These are phyloP conservation scores for Akebia trifoliata DNA, from an alignment of 164 flowering plant species.

Conservation along the genomic window DNA sequence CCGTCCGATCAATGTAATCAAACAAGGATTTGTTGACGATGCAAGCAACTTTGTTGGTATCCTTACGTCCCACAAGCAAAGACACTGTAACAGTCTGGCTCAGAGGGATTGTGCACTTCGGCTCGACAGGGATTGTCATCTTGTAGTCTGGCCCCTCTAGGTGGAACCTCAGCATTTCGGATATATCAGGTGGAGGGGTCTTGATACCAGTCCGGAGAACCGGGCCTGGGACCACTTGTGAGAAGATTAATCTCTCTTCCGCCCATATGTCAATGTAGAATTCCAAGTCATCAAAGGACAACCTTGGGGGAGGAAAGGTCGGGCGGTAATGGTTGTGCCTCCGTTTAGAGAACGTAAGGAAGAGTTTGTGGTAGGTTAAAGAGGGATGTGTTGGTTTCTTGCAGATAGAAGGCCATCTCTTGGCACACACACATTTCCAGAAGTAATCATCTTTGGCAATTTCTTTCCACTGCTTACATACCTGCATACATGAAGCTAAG, in stretches of 20 bases:
- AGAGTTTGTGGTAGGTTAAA: conserved; percentile 57
- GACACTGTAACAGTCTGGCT: conserved; percentile 55
- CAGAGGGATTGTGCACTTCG: conserved; percentile 48
- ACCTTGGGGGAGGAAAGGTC: conserved; percentile 63
- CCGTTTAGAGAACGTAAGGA: conserved; percentile 61
- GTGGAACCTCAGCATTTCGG: conserved; percentile 43
- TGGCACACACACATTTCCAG: conserved; percentile 82
- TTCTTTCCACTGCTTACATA: conserved; percentile 73
- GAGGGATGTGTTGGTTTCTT: conserved; percentile 48
- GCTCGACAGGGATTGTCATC: conserved; percentile 70
- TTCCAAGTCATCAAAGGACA: conserved; percentile 69
- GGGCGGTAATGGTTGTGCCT: conserved; percentile 23
- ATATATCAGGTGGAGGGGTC: conserved; percentile 49
- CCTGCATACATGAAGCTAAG: conserved; percentile 76
- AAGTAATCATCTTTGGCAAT: conserved; percentile 77
- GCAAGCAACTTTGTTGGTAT: conserved; percentile 61
- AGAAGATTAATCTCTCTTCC: conserved; percentile 57
- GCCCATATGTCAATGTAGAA: conserved; percentile 82
- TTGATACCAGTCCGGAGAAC: conserved; percentile 45
- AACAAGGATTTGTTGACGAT: conserved; percentile 59
- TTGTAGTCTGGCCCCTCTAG: conserved; percentile 60
- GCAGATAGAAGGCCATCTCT: conserved; percentile 90
- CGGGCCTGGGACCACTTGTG: conserved; percentile 73
- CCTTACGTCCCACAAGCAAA: conserved; percentile 70
- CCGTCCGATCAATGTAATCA: conserved; percentile 68